Evolutionary conservation across 345 rosid species (phyloP), one percentile per base, ranked within the genome.

Genomic region (Cardiospermum halicacabum): DNA sequence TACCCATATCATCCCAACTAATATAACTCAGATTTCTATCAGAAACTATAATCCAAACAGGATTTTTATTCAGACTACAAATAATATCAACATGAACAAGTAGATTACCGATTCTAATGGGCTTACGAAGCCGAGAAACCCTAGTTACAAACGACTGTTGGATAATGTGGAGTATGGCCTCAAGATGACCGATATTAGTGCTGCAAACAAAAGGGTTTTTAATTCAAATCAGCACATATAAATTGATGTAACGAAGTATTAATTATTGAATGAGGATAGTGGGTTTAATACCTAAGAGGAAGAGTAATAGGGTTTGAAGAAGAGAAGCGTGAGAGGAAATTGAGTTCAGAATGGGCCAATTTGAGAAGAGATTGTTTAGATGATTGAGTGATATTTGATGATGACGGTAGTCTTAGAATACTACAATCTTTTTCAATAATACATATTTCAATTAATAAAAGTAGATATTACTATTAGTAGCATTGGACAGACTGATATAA

Each of bases 111-210:
- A 53, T 69, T 7, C 34, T 28, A 18, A 89, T 36, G 16, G 86
- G 79, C 74, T 88, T 86, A 75, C 96, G 90, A 54, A 90, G 92
- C 45, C 98, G 90, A 0, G 98, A 86, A 69, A 90, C 94, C 43
- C 85, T 92, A 13, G 78, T 72, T 26, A 88, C 60, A 10, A 55
- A 82, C 11, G 94, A 89, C 50, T 73, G 86, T 16, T 70, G 85
- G 7, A 93, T 81, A 51, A 93, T 58, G 53, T 72, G 67, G 55
- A 88, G 69, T 1, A 90, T 83, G 37, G 96, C 90, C 63, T 93
- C 97, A 21, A 90, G 70, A 65, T 93, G 90, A 19, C 98, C 97
- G 36, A 85, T 77, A 80, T 93, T 90, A 61, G 75, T 73, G 53
- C 98, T 88, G 84, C n/a, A n/a, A n/a, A n/a, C n/a, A 58, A 64